Evolutionary conservation across 345 rosid species (phyloP).

Genomic region (Acer negundo): DNA sequence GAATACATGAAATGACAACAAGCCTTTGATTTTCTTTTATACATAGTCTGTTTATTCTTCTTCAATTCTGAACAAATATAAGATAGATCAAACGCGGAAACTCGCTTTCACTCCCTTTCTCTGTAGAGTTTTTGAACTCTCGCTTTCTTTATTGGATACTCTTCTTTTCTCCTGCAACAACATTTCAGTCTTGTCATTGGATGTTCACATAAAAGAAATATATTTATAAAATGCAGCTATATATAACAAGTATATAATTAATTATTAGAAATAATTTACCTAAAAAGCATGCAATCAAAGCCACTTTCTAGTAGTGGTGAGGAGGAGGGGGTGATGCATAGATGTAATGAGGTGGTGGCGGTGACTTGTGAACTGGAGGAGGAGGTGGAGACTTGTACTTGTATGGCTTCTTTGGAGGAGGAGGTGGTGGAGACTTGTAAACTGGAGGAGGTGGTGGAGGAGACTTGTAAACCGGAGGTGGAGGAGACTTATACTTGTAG

Average conservation of each 20-base stretch:
- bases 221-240: not conserved
- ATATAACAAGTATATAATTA: not conserved
- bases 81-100: conserved; percentile 3
- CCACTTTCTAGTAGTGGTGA: conserved; percentile 44
- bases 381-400: conserved; percentile 18
- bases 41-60: conserved; percentile 2
- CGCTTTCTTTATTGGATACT: conserved; percentile 12
- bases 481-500: conserved; percentile 30
- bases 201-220: not conserved
- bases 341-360: conserved; percentile 30
- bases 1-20: not conserved
- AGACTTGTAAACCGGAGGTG: not conserved
- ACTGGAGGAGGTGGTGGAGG: conserved; percentile 23
- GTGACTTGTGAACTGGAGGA: conserved; percentile 15
- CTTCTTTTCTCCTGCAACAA: conserved; percentile 17
- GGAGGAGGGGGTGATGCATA: conserved; percentile 57
- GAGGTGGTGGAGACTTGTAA: conserved; percentile 29
- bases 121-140: not conserved
- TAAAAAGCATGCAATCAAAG: conserved; percentile 8
- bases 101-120: conserved; percentile 3
- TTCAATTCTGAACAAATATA: not conserved
- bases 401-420: conserved; percentile 8
- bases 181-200: not conserved
- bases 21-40: not conserved
- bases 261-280: conserved; percentile 25